A percentile compares a stretch with the other conserved stretches of the same genome.
Conservation (phyloP, 2,329 filamentous ascomycete species). For the Penicillium sp. region DNA sequence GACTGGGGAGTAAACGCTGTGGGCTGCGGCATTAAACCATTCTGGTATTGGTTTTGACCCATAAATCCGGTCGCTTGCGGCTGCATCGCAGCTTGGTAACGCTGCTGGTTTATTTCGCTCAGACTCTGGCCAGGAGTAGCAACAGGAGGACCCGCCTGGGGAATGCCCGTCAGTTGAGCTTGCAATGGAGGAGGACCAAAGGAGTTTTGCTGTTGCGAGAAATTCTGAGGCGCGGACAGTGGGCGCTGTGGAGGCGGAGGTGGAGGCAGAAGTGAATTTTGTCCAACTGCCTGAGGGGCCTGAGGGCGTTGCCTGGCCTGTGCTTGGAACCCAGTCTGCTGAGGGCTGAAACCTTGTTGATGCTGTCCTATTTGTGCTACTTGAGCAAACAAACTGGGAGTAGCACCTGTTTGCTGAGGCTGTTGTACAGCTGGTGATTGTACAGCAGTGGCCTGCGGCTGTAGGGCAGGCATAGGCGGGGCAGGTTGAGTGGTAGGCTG, state of each 20-base stretch:
- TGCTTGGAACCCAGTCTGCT: slow-evolving; percentile 35
- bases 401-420: slow-evolving; percentile 37
- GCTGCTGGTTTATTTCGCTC: slow-evolving; percentile 60
- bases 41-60: slow-evolving; percentile 32
- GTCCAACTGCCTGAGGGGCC: slow-evolving; percentile 55
- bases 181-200: slow-evolving; percentile 69
- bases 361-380: slow-evolving; percentile 29
- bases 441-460: slow-evolving; percentile 38
- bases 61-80: slow-evolving; percentile 59
- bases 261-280: slow-evolving; percentile 61
- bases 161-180: slow-evolving; percentile 71
- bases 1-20: slow-evolving; percentile 41
- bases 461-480: slow-evolving; percentile 33
- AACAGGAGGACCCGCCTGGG: slow-evolving; percentile 49
- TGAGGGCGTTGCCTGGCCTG: slow-evolving; percentile 58
- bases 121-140: slow-evolving; percentile 69
- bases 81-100: slow-evolving; percentile 52
- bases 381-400: slow-evolving; percentile 46
- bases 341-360: slow-evolving; percentile 25
- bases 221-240: slow-evolving; percentile 77
- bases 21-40: slow-evolving; percentile 38
- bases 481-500: slow-evolving; percentile 39
- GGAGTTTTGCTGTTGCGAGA: slow-evolving; percentile 58
- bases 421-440: slow-evolving; percentile 30
- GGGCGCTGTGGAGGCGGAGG: slow-evolving; percentile 74